Conservation (phyloP, 169 alveolate species). For the Plasmodium gonderi region DNA sequence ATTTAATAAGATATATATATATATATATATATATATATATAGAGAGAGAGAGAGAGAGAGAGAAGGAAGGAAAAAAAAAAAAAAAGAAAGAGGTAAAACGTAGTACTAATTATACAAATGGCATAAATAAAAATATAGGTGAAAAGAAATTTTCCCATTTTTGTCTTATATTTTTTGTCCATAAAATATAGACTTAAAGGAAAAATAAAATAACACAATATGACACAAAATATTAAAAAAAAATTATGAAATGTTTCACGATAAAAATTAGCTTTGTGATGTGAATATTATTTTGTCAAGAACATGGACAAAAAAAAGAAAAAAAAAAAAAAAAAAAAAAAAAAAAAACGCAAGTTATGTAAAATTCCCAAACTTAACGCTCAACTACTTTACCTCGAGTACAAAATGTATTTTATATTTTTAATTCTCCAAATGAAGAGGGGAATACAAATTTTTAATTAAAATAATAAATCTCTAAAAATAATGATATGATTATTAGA, state of each 20-base stretch:
- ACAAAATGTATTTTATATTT: background rate
- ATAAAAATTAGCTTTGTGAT: background rate
- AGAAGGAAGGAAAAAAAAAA: too few relatives aligned
- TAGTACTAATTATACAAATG: background rate
- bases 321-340: background rate
- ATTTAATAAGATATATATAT: background rate
- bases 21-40: too few relatives aligned
- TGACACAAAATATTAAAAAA: background rate
- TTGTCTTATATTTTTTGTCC: background rate
- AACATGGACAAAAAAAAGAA: too few relatives aligned
- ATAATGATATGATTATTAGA: background rate
- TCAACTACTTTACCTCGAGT: background rate
- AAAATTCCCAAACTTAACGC: background rate
- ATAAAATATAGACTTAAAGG: background rate
- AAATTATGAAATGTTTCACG: background rate
- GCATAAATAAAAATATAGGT: background rate
- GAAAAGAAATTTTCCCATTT: constrained; percentile 3
- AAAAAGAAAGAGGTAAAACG: background rate
- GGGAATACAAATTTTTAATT: background rate
- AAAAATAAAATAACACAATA: background rate
- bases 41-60: too few relatives aligned
- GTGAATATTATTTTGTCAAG: background rate
- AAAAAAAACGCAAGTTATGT: background rate
- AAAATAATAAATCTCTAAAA: background rate
- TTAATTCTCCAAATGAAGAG: background rate